Base-by-base conservation (phyloP, 169 alveolate genomes). In the Fabrea salina region DNA sequence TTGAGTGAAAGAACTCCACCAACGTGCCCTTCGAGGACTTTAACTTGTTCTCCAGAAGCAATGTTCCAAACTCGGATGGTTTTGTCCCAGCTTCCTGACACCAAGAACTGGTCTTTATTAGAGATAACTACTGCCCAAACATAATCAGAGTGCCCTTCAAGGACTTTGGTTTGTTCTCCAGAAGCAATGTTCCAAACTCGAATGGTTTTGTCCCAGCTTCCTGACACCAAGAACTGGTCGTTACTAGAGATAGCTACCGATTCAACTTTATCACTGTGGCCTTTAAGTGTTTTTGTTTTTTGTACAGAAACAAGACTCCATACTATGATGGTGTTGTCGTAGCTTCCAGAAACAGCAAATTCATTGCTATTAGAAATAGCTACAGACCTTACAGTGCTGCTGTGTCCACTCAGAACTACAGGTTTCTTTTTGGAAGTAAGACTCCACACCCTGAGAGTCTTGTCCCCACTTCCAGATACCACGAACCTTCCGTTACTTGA, bases 1-100 rank as follows among this genome's bases (percentile, higher is more conserved):
- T 33, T 56, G 16, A 64, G 4, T 5, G 56, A 32, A 1, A 19
- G 5, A 4, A 64, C 56, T 19, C 56, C 13, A 32, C 35, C 40
- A 39, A 39, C 27, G 40, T 64, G 76, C 3, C 76, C 76, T 37
- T 22, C 13, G 0, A 64, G 58, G 5, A 40, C 56, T 32, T 41
- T 13, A 39, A 37, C 56, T 7, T 40, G 27, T 11, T 32, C 27
- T 37, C 37, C 40, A 8, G 19, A 25, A 64, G 33, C 13, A 22
- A 64, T 19, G 5, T 64, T 64, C 56, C 76, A 64, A 19, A 64
- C 40, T 64, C 76, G 33, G 4, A 64, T 64, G 0, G 76, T 64
- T 37, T 64, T 40, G 40, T 64, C 76, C 19, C 32, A 16, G 0
- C 57, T 39, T 6, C 76, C 76, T 1, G 76, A 64, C 19, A 64